Conservation (phyloP, 352 stramenopile species). For the Phytophthora lateralis region DNA sequence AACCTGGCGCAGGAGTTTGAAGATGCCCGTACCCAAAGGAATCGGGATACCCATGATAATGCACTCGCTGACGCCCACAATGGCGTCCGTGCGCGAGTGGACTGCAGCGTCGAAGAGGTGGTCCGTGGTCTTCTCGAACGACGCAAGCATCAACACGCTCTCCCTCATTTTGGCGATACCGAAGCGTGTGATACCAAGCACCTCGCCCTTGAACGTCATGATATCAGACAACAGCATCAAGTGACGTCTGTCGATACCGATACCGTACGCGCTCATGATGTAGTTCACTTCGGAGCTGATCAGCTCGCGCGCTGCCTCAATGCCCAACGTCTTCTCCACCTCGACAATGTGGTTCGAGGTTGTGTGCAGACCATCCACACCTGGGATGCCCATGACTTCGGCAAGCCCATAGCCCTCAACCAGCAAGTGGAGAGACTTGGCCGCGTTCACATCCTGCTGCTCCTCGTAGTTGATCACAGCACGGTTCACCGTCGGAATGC, state of each 20-base stretch:
- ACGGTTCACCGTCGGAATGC: conserved; percentile 97
- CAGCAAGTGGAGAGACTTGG: conserved; percentile 95
- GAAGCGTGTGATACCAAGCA: conserved; percentile 94
- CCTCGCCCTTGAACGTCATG: conserved; percentile 99
- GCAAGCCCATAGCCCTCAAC: conserved; percentile 98
- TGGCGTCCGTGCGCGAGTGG: conserved; percentile 97
- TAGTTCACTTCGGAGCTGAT: conserved; percentile 99
- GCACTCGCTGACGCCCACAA: conserved; percentile 99
- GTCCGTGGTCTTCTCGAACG: conserved; percentile 99
- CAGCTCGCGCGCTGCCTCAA: conserved; percentile 97
- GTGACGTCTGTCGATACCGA: conserved; percentile 99
- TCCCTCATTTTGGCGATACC: conserved; percentile 99
- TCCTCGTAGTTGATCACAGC: conserved; percentile 99
- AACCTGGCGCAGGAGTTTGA: conserved; percentile 94
- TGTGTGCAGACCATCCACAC: conserved; percentile 95
- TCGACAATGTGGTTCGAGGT: conserved; percentile 99
- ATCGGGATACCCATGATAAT: conserved; percentile 99
- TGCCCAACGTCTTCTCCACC: conserved; percentile 95
- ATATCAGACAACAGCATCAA: conserved; percentile 99
- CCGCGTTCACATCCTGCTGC: conserved; percentile 54
- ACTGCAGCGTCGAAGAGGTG: conserved; percentile 99
- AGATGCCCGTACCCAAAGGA: conserved; percentile 97
- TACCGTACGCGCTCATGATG: conserved; percentile 99
- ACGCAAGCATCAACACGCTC: conserved; percentile 99
- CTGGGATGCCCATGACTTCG: conserved; percentile 98